phyloP scores from a whole-genome alignment of 352 stramenopile genomes.

The Phytopythium mirpurense region DNA sequence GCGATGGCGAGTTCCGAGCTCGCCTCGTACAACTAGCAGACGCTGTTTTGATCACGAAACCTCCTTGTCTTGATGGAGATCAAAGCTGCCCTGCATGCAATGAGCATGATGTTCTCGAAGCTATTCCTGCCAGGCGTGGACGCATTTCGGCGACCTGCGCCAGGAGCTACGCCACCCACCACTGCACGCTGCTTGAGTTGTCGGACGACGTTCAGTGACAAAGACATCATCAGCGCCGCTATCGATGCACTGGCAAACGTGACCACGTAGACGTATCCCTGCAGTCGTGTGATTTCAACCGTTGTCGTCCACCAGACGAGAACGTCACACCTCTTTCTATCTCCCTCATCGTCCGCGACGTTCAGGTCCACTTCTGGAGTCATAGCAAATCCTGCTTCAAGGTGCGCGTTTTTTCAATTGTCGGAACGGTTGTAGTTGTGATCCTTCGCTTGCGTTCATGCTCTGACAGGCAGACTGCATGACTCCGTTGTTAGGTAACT shows the following conservation, averaged over 20 bases:
- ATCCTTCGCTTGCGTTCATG: too few species aligned
- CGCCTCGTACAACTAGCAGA: neutral
- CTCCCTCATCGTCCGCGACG: constrained; percentile 8
- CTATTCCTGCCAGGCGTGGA: constrained; percentile 4
- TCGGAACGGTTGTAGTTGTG: too few species aligned
- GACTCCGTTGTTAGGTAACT: constrained; percentile 7
- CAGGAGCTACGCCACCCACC: neutral
- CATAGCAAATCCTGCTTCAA: constrained; percentile 13
- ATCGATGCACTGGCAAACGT: neutral
- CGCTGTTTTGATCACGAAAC: neutral
- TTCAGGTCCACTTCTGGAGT: constrained; percentile 14
- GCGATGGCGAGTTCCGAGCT: neutral
- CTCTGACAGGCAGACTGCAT: neutral
- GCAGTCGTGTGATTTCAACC: neutral
- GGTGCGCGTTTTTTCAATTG: neutral
- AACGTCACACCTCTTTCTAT: neutral
- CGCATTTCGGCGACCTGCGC: constrained; percentile 1
- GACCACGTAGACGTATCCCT: neutral
- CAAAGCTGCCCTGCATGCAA: neutral
- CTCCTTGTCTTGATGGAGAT: neutral
- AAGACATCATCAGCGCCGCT: constrained; percentile 5
- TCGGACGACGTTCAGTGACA: neutral
- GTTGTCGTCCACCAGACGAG: constrained; percentile 3
- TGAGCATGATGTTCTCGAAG: neutral
- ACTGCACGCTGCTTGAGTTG: constrained; percentile 4